Conservation (phyloP, 768 basidiomycete species). For the Boletus rufocinnamomeus region DNA sequence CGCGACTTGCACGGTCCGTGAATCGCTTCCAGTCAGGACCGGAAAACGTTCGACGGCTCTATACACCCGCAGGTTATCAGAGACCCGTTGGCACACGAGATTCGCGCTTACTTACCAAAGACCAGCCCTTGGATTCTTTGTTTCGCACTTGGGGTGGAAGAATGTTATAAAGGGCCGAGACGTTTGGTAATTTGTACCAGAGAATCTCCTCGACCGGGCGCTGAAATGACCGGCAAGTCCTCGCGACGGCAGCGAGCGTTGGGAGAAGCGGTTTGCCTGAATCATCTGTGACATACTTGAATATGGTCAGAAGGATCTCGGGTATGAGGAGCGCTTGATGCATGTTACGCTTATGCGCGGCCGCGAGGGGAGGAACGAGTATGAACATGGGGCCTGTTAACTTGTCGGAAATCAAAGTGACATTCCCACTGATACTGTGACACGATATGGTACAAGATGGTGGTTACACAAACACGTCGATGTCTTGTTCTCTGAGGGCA, state of each 20-base stretch:
- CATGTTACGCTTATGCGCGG: conserved; percentile 9
- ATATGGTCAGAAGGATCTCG: conserved; percentile 27
- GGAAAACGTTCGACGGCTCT: conserved; percentile 24
- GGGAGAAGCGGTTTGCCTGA: conserved; percentile 16
- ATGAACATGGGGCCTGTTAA: not conserved
- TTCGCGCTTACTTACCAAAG: conserved; percentile 17
- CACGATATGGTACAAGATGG: not conserved
- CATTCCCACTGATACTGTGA: not conserved
- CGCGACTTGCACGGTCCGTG: conserved; percentile 17
- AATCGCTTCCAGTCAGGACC: conserved; percentile 23
- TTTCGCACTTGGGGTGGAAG: conserved; percentile 21
- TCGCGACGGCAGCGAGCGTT: conserved; percentile 29
- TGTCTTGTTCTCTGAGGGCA: not conserved
- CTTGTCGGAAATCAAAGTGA: conserved; percentile 1
- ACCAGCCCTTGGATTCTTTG: conserved; percentile 18
- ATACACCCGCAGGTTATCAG: not conserved
- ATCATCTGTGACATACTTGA: conserved; percentile 20
- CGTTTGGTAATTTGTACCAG: conserved; percentile 19
- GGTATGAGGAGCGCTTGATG: conserved; percentile 22
- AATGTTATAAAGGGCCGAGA: conserved; percentile 16
- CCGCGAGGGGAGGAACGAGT: conserved; percentile 4
- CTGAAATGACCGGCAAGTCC: conserved; percentile 28
- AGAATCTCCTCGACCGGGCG: conserved; percentile 23
- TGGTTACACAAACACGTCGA: conserved; percentile 1
- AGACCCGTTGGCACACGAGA: not conserved